Evolutionary conservation across 352 stramenopile species (phyloP).

Genomic region (Sclerospora graminicola): DNA sequence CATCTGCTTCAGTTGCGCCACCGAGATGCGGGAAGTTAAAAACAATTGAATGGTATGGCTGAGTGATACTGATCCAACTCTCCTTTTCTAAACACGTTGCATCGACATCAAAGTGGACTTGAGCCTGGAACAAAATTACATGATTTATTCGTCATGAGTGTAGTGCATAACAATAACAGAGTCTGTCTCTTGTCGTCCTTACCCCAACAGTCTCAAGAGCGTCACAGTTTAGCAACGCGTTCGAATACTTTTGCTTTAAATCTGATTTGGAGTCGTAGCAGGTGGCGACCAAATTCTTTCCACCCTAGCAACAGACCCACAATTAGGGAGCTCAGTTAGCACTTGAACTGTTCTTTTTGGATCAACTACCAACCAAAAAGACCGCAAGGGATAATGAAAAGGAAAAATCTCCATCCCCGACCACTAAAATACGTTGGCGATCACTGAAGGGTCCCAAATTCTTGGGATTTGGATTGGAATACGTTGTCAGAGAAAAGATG

Average conservation of each 20-base stretch:
- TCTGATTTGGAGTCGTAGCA: constrained; percentile 67
- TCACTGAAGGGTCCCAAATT: constrained; percentile 65
- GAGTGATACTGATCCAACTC: constrained; percentile 28
- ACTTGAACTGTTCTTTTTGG: neutral
- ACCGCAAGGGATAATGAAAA: constrained; percentile 70
- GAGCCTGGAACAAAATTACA: constrained; percentile 44
- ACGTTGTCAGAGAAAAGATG: constrained; percentile 52
- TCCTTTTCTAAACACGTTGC: constrained; percentile 53
- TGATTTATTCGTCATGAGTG: too few species aligned
- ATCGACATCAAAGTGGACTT: constrained; percentile 60
- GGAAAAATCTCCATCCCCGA: constrained; percentile 82
- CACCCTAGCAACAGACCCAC: constrained; percentile 25
- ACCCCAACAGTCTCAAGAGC: constrained; percentile 63
- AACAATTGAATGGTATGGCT: constrained; percentile 55
- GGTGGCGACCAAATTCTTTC: constrained; percentile 52
- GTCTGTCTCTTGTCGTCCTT: neutral
- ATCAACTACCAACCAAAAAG: constrained; percentile 34
- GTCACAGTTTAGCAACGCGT: constrained; percentile 54
- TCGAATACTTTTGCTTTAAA: constrained; percentile 65
- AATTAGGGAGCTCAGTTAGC: neutral
- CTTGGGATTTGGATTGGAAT: constrained; percentile 80
- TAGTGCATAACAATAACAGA: too few species aligned
- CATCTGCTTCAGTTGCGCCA: constrained; percentile 69
- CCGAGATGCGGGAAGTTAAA: constrained; percentile 86
- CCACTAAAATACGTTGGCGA: constrained; percentile 62